Evolutionary conservation across 2,329 filamentous ascomycete genomes (phyloP).

Genomic region (Exophiala calicioides): DNA sequence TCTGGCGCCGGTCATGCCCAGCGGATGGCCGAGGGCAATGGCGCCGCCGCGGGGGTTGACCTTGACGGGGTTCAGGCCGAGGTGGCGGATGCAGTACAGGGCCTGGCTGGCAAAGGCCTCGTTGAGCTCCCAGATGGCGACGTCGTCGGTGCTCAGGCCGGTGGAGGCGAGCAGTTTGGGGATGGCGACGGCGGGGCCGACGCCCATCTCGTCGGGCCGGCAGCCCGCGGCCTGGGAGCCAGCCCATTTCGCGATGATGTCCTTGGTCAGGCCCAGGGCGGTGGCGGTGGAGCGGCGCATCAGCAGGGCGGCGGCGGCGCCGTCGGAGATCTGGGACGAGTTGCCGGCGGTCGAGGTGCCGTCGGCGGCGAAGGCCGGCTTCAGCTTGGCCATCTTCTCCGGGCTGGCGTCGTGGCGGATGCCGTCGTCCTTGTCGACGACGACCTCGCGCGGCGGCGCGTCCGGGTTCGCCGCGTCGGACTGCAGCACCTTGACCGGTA

Average conservation of each 20-base stretch:
- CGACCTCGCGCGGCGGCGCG: slow-evolving; percentile 60
- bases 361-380: slow-evolving; percentile 77
- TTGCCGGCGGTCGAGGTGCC: slow-evolving; percentile 86
- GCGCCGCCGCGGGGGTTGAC: slow-evolving; percentile 93
- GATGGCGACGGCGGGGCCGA: slow-evolving; percentile 84
- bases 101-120: slow-evolving; percentile 71
- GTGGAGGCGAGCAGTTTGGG: slow-evolving; percentile 73
- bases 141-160: slow-evolving; percentile 66
- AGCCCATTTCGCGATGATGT: slow-evolving; percentile 81
- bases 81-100: slow-evolving; percentile 68
- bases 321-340: slow-evolving; percentile 80
- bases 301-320: slow-evolving; percentile 78
- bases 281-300: slow-evolving; percentile 81
- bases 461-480: slow-evolving; percentile 64
- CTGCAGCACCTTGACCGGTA: slow-evolving; percentile 72
- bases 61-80: slow-evolving; percentile 59
- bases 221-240: slow-evolving; percentile 75
- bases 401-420: slow-evolving; percentile 68
- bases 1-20: slow-evolving; percentile 83
- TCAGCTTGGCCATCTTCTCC: slow-evolving; percentile 74
- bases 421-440: slow-evolving; percentile 77
- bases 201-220: slow-evolving; percentile 87
- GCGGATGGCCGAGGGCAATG: slow-evolving; percentile 88
- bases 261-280: slow-evolving; percentile 66
- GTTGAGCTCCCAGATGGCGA: slow-evolving; percentile 91